phyloP scores from a whole-genome alignment of 768 basidiomycete species.

The Auriscalpium microsporum region DNA sequence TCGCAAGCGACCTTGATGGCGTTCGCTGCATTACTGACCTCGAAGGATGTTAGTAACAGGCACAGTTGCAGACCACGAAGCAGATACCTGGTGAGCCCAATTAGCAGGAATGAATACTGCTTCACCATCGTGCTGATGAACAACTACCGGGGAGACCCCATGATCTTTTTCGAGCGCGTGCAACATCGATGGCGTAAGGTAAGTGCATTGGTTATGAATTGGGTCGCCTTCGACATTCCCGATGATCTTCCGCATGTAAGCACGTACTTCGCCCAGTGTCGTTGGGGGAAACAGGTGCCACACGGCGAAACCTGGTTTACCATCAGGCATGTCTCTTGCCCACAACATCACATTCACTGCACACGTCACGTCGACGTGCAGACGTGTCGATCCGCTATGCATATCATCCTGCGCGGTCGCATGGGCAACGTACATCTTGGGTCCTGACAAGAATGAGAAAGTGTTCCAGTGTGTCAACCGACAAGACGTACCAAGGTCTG shows the following conservation, averaged over 20 bases:
- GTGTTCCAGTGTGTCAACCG: background rate
- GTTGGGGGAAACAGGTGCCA: conserved; percentile 84
- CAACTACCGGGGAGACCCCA: conserved; percentile 68
- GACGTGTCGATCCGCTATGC: conserved; percentile 75
- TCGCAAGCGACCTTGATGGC: conserved; percentile 94
- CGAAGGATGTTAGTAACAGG: background rate
- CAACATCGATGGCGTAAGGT: conserved; percentile 30
- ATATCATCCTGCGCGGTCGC: conserved; percentile 56
- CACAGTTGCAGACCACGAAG: background rate
- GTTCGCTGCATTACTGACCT: conserved; percentile 89
- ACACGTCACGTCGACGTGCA: conserved; percentile 95
- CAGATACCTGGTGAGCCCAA: conserved; percentile 75
- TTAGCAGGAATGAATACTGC: conserved; percentile 95
- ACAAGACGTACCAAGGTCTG: conserved; percentile 57
- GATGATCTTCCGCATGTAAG: conserved; percentile 50
- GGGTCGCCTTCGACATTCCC: background rate
- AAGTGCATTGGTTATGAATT: background rate
- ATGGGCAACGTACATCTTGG: conserved; percentile 94
- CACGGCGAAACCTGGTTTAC: conserved; percentile 64
- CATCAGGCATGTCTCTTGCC: conserved; percentile 48
- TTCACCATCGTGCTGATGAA: conserved; percentile 90
- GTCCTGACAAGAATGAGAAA: conserved; percentile 37
- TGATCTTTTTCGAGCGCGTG: conserved; percentile 54
- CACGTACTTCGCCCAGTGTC: conserved; percentile 68
- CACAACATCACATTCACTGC: conserved; percentile 87